phyloP scores from a whole-genome alignment of 2,329 filamentous ascomycete genomes.

The Tolypocladium sp. region DNA sequence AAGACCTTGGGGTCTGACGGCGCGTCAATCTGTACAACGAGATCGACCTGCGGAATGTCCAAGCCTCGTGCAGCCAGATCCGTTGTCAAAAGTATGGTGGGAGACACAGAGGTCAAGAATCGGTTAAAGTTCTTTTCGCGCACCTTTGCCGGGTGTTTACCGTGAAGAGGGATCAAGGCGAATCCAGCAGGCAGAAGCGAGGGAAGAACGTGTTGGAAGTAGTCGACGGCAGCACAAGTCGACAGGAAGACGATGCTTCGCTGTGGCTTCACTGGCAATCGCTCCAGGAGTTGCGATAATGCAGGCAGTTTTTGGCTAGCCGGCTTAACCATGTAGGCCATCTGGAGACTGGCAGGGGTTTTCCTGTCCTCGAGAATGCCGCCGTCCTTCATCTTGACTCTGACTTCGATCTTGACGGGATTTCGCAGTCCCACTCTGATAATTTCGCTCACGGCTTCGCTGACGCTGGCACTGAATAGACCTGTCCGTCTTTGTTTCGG shows the following conservation, averaged over 20 bases:
- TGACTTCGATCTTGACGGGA: slow-evolving; percentile 89
- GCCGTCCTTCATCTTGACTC: slow-evolving; percentile 68
- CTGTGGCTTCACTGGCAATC: slow-evolving; percentile 64
- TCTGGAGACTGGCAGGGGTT: slow-evolving; percentile 86
- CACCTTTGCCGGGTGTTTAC: slow-evolving; percentile 82
- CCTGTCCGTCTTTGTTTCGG: slow-evolving; percentile 93
- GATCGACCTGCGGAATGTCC: slow-evolving; percentile 84
- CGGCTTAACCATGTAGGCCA: slow-evolving; percentile 71
- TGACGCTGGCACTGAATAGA: slow-evolving; percentile 91
- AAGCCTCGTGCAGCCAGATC: slow-evolving; percentile 86
- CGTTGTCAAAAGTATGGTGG: slow-evolving; percentile 80
- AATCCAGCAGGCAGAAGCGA: slow-evolving; percentile 60
- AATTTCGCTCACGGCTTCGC: slow-evolving; percentile 86
- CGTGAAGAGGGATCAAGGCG: slow-evolving; percentile 72
- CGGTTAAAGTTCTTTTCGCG: slow-evolving; percentile 79
- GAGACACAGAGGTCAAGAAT: slow-evolving; percentile 66
- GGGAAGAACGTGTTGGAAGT: slow-evolving; percentile 76
- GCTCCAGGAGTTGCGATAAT: slow-evolving; percentile 59
- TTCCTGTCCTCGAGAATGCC: slow-evolving; percentile 66
- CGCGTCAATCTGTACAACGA: slow-evolving; percentile 81
- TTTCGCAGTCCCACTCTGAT: slow-evolving; percentile 88
- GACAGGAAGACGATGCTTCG: slow-evolving; percentile 88
- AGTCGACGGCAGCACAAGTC: slow-evolving; percentile 90
- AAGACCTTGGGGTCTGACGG: slow-evolving; percentile 87
- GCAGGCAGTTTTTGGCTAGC: slow-evolving; percentile 74